A percentile compares a stretch with the other conserved stretches of the same genome.
phyloP scores from a whole-genome alignment of 176 grass and related monocot genomes.

The Alloteropsis semialata region DNA sequence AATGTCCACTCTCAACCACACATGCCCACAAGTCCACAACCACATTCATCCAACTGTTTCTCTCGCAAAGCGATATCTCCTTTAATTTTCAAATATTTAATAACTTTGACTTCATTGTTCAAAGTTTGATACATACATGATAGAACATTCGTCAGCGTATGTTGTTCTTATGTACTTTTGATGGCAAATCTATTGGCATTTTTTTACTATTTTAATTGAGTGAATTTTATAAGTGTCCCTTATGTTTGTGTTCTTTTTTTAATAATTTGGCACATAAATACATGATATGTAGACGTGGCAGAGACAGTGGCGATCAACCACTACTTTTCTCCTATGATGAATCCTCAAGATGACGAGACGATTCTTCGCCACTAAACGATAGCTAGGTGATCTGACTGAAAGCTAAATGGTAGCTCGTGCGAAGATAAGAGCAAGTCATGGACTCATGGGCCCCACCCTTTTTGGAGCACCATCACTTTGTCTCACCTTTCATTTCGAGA shows the following conservation, averaged over 20 bases:
- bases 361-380: not conserved
- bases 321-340: not conserved
- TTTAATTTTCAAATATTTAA: not conserved
- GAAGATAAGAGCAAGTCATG: constrained; percentile 9
- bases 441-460: not conserved
- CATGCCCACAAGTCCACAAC: no score
- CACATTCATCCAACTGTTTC: not conserved
- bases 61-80: not conserved
- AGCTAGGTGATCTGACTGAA: not conserved
- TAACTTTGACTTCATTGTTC: not conserved
- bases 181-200: not conserved
- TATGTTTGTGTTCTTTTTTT: not conserved
- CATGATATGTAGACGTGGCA: not conserved
- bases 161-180: not conserved
- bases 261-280: not conserved
- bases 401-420: not conserved
- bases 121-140: not conserved
- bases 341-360: not conserved
- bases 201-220: not conserved
- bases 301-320: not conserved
- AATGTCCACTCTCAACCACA: no score
- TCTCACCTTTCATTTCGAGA: not conserved
- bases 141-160: not conserved
- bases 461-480: not conserved
- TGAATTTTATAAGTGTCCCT: no score